phyloP scores from a whole-genome alignment of 345 rosid species.

The Hibiscus tridactylites region DNA sequence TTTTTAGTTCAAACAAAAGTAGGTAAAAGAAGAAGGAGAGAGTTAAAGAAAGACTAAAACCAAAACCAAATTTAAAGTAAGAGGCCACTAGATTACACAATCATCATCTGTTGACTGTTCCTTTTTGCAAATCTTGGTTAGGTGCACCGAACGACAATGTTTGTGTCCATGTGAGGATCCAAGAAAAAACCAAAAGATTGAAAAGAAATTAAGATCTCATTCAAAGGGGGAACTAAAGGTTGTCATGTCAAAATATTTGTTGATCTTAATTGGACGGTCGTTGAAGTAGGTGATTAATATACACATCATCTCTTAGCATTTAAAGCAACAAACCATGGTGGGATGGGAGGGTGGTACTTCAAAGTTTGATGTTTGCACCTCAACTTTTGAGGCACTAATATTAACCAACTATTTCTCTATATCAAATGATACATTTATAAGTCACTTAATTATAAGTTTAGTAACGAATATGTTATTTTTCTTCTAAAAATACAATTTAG shows the following conservation, averaged over 20 bases:
- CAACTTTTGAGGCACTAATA: background rate
- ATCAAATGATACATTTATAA: no score
- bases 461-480: no score
- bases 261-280: no score
- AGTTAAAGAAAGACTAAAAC: background rate
- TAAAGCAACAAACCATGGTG: background rate
- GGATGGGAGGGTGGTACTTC: background rate
- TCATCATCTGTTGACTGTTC: background rate
- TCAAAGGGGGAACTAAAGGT: no score
- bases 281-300: no score
- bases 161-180: constrained; percentile 2
- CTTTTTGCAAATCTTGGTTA: background rate
- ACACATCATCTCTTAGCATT: background rate
- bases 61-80: background rate
- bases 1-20: background rate
- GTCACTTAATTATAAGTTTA: no score
- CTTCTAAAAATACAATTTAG: no score
- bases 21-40: background rate
- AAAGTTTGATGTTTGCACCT: background rate
- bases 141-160: background rate
- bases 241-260: no score
- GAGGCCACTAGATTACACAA: background rate
- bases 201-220: no score
- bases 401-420: no score
- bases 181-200: no score